Conservation (phyloP, 2,329 filamentous ascomycete species). For the Drechslerella dactyloides region DNA sequence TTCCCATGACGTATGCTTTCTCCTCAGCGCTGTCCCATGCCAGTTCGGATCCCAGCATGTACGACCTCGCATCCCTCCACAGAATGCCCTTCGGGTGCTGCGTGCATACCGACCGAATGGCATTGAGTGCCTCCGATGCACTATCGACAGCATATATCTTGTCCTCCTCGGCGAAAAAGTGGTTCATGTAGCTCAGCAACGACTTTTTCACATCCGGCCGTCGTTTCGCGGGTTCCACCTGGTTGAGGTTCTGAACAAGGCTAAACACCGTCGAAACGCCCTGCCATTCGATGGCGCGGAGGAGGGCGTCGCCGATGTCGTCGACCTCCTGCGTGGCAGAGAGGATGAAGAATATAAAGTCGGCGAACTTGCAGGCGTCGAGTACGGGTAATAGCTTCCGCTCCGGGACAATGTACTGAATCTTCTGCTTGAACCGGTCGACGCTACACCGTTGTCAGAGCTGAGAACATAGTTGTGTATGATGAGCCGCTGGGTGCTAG, state of each 20-base stretch:
- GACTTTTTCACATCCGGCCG: constrained; percentile 77
- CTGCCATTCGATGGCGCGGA: constrained; percentile 88
- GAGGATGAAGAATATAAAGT: constrained; percentile 87
- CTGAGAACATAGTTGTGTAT: no score
- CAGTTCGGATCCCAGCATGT: constrained; percentile 88
- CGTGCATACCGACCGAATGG: constrained; percentile 88
- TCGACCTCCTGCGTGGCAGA: constrained; percentile 85
- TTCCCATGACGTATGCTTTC: constrained; percentile 75
- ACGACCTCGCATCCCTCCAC: constrained; percentile 94
- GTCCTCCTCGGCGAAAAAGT: constrained; percentile 91
- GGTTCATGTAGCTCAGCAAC: constrained; percentile 87
- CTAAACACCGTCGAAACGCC: constrained; percentile 92
- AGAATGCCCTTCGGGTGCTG: constrained; percentile 90
- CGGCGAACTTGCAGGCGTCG: constrained; percentile 84
- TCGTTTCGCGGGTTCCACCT: constrained; percentile 79
- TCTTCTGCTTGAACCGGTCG: constrained; percentile 91
- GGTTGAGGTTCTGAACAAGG: constrained; percentile 78
- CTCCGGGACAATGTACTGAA: constrained; percentile 80
- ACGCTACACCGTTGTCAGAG: constrained; percentile 58
- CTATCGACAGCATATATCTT: constrained; percentile 89
- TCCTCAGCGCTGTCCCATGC: constrained; percentile 71
- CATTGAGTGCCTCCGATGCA: constrained; percentile 86
- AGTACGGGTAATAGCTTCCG: constrained; percentile 72
- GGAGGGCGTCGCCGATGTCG: constrained; percentile 78
- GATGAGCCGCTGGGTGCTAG: no score